phyloP scores from a whole-genome alignment of 169 alveolate genomes.

The Cryptosporidium ubiquitum region DNA sequence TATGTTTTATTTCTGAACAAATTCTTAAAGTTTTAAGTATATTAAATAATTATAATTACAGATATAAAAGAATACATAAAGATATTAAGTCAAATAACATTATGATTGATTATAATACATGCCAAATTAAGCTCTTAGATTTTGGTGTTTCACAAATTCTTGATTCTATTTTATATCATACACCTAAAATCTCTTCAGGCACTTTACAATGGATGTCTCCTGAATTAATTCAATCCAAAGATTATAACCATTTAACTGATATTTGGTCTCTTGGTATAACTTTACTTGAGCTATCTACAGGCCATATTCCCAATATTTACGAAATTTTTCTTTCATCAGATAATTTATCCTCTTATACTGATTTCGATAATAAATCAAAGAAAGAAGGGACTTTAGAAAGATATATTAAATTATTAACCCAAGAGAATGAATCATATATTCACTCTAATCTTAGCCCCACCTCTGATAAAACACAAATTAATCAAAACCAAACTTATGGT shows the following conservation, averaged over 20 bases:
- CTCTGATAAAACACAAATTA: neutral
- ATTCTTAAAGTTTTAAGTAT: constrained; percentile 10
- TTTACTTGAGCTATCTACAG: constrained; percentile 44
- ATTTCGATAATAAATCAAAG: neutral
- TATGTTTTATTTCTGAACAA: constrained; percentile 17
- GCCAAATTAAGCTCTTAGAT: constrained; percentile 57
- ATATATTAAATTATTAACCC: neutral
- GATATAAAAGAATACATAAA: constrained; percentile 58
- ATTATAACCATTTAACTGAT: constrained; percentile 42
- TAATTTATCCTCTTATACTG: neutral
- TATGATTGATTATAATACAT: constrained; percentile 45
- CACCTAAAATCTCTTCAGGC: constrained; percentile 64
- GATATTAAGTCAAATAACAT: constrained; percentile 65
- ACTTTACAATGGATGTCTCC: constrained; percentile 73
- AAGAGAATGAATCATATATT: neutral
- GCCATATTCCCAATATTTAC: constrained; percentile 39
- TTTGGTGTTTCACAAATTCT: constrained; percentile 72
- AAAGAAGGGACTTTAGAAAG: neutral
- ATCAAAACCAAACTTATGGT: neutral
- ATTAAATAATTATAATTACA: constrained; percentile 7
- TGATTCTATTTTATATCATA: constrained; percentile 11
- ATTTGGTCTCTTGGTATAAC: constrained; percentile 70
- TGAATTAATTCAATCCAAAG: constrained; percentile 21
- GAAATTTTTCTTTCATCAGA: neutral
- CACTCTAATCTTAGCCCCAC: neutral